Base-by-base conservation (phyloP, 2,329 filamentous ascomycete species). In the Colletotrichum lini region DNA sequence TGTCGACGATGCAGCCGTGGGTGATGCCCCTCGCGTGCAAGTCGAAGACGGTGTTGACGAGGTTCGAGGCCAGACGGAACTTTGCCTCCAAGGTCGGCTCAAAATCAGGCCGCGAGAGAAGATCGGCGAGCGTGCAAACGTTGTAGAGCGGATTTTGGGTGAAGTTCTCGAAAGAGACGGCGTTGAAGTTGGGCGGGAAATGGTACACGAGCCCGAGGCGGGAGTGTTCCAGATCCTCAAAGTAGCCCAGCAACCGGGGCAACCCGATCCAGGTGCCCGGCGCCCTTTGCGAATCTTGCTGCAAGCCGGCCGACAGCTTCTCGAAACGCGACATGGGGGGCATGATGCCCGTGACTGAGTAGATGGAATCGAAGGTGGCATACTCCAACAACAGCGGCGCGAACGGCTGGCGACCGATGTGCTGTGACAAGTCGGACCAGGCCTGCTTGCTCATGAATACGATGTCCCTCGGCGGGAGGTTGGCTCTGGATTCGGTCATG, bases 181-280 rank as follows among this genome's bases (percentile, higher is more conserved):
- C 84, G 73, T 89, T 87, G 80, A 93, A 92, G 10, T 87, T 84
- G 1, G 88, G 85, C 2, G 93, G 93, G 40, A 95, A 89, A 60
- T 93, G 91, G 76, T 94, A 96, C 13, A 96, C 87, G 13, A 96
- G 84, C 6, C 93, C 93, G 65, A 94, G 89, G 12, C 93, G 87
- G 0, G 93, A 91, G 64, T 89, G 85, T 21, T 89, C 87, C 64
- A 92, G 86, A 75, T 95, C 93, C 78, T 95, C 93, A 75, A 94
- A 94, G 77, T 94, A 95, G 2, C 89, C 90, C 15, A 92, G 80
- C 54, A 92, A 82, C 26, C 87, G 85, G 18, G 90, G 88, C 12
- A 91, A 76, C 73, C 93, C 85, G 78, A 87, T 91, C 85, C 87
- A 93, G 2, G 91, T 86, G 30, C 82, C 85, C 7, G 82, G 85